Evolutionary conservation across 139 green algal species (phyloP), one percentile per base, ranked within the genome.

Genomic region (Zygnema cylindricum): DNA sequence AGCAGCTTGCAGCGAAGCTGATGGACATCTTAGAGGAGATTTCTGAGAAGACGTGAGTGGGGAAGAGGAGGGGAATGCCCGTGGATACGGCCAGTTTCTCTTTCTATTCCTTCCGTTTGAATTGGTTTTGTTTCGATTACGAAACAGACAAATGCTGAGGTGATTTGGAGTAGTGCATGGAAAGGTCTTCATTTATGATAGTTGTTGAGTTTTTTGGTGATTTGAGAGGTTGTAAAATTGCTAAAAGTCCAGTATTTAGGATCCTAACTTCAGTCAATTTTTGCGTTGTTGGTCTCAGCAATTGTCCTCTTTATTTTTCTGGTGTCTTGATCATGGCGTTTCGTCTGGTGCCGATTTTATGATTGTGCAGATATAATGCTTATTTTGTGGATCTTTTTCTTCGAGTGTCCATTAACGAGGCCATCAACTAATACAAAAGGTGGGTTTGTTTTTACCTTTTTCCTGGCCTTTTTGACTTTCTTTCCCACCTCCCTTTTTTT

Each of bases 371-470:
- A 69, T 82, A 94, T 76, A 69, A 93, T 1, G 92, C 40, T 23
- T 99, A 97, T 92, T 99, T 99, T 92, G 98, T 99, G 2, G 97
- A 99, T 90, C 93, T 99, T 1, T 99, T 99, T 93, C 97, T 99
- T 35, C 94, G 97, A 1, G 94, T 93, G 63, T 98, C 94, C 42
- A 99, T 99, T 86, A 55, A 73, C 0, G 92, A 95, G 2, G 98
- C 98, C 7, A 98, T 99, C 73, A 77, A 78, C 41, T 98, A 99
- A 96, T 99, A 99, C 90, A 90, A 95, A 33, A 63, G 16, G 49
- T n/a, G n/a, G n/a, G 16, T 7, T 63, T 25, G 7, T 25, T 25
- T 63, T 63, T 16, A 7, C 16, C 16, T 63, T 63, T 63, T 16
- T 63, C 49, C 49, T 63, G 49, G n/a, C n/a, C n/a, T n/a, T n/a